Evolutionary conservation across 2,329 filamentous ascomycete species (phyloP).

Genomic region (Aspergillus sp.): DNA sequence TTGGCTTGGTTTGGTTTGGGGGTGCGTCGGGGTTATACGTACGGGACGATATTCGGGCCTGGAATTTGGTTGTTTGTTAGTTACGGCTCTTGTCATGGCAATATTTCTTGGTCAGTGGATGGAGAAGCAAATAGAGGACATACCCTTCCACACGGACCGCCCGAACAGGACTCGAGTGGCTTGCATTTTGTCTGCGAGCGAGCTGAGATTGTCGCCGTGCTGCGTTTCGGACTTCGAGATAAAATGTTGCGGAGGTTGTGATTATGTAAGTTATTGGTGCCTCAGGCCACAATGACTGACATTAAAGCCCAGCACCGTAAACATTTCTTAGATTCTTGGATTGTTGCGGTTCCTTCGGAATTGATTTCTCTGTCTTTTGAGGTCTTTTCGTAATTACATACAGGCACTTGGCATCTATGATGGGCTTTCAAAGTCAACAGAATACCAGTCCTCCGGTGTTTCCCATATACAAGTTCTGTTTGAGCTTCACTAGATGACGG

Average conservation of each 20-base stretch:
- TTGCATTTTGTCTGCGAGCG: conserved; percentile 56
- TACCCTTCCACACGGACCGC: conserved; percentile 89
- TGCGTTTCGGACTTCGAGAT: neutral
- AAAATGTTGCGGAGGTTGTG: conserved; percentile 9
- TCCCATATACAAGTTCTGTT: too few relatives aligned
- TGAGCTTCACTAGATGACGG: too few relatives aligned
- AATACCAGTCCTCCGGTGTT: too few relatives aligned
- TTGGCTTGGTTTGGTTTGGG: neutral
- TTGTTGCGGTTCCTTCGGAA: too few relatives aligned
- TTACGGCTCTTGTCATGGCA: neutral
- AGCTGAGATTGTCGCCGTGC: neutral
- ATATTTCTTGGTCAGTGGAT: neutral
- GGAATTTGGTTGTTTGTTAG: conserved; percentile 13
- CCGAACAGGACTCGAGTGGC: conserved; percentile 67
- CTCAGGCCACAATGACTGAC: neutral
- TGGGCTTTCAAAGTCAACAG: too few relatives aligned
- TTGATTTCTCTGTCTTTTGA: too few relatives aligned
- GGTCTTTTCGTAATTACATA: too few relatives aligned
- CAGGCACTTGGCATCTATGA: too few relatives aligned
- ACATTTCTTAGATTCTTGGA: too few relatives aligned
- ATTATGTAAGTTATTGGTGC: conserved; percentile 1
- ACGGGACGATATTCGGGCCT: conserved; percentile 73
- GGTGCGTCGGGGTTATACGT: conserved; percentile 37
- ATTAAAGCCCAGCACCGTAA: conserved; percentile 34
- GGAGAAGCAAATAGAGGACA: conserved; percentile 12